phyloP scores from a whole-genome alignment of 2,329 filamentous ascomycete species.

The Hypoxylon sp. region DNA sequence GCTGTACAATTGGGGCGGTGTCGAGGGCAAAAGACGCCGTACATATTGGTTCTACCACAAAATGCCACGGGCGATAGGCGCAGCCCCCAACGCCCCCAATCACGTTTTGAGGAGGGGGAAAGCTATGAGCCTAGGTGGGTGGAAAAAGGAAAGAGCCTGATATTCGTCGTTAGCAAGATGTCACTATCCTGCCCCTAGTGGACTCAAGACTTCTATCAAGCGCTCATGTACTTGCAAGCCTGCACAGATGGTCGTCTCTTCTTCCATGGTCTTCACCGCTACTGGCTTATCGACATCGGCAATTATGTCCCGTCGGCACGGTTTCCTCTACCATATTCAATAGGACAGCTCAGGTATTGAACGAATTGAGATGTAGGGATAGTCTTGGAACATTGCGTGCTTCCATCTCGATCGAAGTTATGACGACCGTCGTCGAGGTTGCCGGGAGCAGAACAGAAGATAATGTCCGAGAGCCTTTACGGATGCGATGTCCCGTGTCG shows the following conservation, averaged over 20 bases:
- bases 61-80: neutral
- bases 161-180: neutral
- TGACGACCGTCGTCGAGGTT: neutral
- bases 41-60: conserved; percentile 3
- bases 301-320: neutral
- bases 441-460: neutral
- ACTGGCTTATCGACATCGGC: neutral
- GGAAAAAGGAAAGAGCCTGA: neutral
- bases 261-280: no score
- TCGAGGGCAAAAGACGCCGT: neutral
- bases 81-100: neutral
- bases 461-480: neutral
- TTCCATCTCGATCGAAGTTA: neutral
- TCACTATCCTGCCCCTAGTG: neutral
- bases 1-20: neutral
- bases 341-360: neutral
- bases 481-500: neutral
- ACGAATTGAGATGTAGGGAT: neutral
- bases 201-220: no score
- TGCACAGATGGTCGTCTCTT: neutral
- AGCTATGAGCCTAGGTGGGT: neutral
- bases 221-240: neutral
- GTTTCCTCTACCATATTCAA: neutral
- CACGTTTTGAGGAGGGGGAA: neutral
- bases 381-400: neutral